Evolutionary conservation across 305 asterid genomes (phyloP).

Genomic region (Solanum hybrid): DNA sequence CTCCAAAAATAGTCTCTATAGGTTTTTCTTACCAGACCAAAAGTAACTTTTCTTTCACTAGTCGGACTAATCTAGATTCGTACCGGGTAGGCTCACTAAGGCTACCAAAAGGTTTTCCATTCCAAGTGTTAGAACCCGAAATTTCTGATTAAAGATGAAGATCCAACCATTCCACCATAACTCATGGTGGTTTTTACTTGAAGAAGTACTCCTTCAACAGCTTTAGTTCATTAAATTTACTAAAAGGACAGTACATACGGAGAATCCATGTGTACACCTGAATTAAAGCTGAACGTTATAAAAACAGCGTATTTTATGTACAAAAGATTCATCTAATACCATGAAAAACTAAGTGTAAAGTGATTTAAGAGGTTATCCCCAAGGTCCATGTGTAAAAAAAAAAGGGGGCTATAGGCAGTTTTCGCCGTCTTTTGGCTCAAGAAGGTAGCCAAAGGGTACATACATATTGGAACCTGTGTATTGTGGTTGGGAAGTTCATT

Average conservation of each 20-base stretch:
- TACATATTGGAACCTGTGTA: not conserved
- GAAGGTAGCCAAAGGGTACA: not conserved
- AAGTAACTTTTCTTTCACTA: not conserved
- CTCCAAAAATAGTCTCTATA: not conserved
- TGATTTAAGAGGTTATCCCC: not conserved
- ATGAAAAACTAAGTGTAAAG: not conserved
- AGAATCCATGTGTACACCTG: not conserved
- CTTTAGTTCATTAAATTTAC: not conserved
- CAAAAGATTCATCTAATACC: not conserved
- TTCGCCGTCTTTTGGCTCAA: not conserved
- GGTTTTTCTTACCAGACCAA: not conserved
- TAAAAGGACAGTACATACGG: not conserved
- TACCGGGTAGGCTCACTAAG: not conserved
- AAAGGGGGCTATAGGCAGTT: not conserved
- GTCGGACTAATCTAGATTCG: not conserved
- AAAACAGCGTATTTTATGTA: not conserved
- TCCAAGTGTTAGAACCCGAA: not conserved
- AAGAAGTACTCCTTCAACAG: not conserved
- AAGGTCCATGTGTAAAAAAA: not conserved
- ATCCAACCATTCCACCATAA: not conserved
- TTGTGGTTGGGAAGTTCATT: not conserved
- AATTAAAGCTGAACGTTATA: not conserved
- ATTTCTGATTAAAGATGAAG: not conserved
- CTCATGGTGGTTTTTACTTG: not conserved
- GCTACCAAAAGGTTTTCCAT: not conserved